Evolutionary conservation across 176 grass and related monocot species (phyloP).

Genomic region (Oryza rufipogon): DNA sequence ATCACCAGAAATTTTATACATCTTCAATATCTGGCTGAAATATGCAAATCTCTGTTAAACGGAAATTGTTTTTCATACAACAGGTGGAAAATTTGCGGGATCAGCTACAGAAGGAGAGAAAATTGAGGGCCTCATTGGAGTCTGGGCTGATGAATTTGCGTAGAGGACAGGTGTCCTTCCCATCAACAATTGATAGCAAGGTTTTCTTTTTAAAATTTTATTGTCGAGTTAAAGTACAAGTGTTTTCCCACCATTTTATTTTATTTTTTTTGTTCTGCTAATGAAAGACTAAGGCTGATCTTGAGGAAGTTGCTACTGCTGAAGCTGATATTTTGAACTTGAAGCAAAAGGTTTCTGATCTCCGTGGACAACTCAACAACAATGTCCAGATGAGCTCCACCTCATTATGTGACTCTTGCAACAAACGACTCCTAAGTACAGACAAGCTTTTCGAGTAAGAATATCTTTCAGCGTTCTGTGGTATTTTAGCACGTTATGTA

Average conservation of each 20-base stretch:
- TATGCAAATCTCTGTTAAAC: constrained; percentile 34
- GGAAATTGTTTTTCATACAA: constrained; percentile 35
- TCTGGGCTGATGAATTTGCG: constrained; percentile 78
- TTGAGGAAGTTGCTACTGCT: constrained; percentile 76
- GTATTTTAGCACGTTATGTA: constrained; percentile 10
- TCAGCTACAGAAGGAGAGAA: constrained; percentile 80
- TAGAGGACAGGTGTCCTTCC: constrained; percentile 59
- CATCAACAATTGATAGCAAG: constrained; percentile 73
- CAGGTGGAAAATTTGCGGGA: constrained; percentile 86
- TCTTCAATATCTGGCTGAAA: neutral
- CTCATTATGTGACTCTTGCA: constrained; percentile 88
- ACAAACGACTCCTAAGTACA: constrained; percentile 49
- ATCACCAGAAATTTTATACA: neutral
- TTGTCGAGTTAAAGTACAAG: constrained; percentile 33
- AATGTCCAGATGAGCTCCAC: constrained; percentile 56
- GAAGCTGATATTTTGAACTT: constrained; percentile 88
- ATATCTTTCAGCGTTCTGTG: constrained; percentile 31
- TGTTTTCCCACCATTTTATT: constrained; percentile 21
- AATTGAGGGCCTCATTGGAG: constrained; percentile 75
- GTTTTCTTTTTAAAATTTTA: constrained; percentile 46
- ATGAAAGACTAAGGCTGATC: constrained; percentile 80
- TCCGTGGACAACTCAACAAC: constrained; percentile 67
- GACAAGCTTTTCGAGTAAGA: constrained; percentile 60
- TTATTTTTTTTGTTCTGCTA: constrained; percentile 9
- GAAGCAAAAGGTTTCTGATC: constrained; percentile 92